These are phyloP conservation scores for Ascobolus immersus DNA, from an alignment of 495 filamentous ascomycete genomes.

Conservation along the genomic window DNA sequence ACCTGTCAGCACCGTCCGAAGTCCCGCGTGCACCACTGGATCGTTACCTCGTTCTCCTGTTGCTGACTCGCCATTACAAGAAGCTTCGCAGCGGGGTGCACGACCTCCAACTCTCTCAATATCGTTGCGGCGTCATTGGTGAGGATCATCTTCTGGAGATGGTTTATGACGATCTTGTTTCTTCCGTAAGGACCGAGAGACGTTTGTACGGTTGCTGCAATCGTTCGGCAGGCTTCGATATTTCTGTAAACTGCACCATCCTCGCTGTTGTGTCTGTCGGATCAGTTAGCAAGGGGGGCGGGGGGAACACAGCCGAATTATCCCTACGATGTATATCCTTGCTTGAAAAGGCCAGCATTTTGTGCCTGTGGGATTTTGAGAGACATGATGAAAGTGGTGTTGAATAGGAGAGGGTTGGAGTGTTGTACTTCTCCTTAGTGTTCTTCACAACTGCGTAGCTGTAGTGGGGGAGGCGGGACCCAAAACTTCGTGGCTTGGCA, in stretches of 20 bases:
- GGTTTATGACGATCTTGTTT: constrained; percentile 99
- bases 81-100: constrained; percentile 92
- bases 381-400: too few relatives aligned
- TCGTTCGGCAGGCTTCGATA: constrained; percentile 93
- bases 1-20: constrained; percentile 2
- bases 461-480: too few relatives aligned
- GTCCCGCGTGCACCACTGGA: background rate
- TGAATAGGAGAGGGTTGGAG: too few relatives aligned
- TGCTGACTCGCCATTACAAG: constrained; percentile 99
- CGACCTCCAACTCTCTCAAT: constrained; percentile 86
- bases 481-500: too few relatives aligned
- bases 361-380: constrained; percentile 82
- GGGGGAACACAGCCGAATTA: background rate
- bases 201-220: constrained; percentile 84
- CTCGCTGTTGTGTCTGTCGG: constrained; percentile 72
- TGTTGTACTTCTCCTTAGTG: too few relatives aligned
- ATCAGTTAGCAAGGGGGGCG: constrained; percentile 3
- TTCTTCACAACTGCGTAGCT: too few relatives aligned
- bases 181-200: constrained; percentile 91
- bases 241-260: constrained; percentile 97
- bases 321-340: constrained; percentile 83
- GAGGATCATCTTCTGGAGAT: constrained; percentile 97
- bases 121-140: constrained; percentile 97
- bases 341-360: constrained; percentile 80
- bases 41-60: constrained; percentile 54